Base-by-base conservation (phyloP, 176 grass and related monocot genomes). In the Chrysopogon serrulatus region DNA sequence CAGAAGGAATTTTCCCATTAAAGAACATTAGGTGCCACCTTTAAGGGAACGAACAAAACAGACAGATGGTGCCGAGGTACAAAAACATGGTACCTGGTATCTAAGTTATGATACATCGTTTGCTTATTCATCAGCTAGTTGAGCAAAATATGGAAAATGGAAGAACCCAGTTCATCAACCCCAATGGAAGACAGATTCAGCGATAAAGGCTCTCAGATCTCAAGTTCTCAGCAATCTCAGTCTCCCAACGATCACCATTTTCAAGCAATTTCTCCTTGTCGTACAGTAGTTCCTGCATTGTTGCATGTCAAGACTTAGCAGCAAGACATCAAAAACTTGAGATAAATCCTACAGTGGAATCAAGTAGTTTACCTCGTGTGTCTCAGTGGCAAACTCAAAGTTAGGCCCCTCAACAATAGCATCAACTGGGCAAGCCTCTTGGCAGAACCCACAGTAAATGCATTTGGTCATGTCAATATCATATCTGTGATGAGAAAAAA, bases 391-490 rank as follows among this genome's bases (percentile, higher is more conserved):
- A 71, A 99, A 99, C 91, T 99, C 96, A 71, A 99, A 99, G 80
- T 99, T 99, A 39, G 96, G 96, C 2, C 93, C 96, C 83, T 99
- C 96, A 11, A 99, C 96, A 54, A 99, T 99, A 66, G 96, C 96
- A 92, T 99, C 96, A 2, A 99, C 96, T 72, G 96, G 96, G 65
- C 96, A 99, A 21, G 96, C 96, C 79, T 99, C 96, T 77, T 99
- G 96, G 84, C 96, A 99, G 86, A 96, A 99, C 44, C 96, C 96
- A 67, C 93, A 99, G 78, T 99, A 99, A 74, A 99, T 99, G 85
- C 96, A 99, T 84, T 99, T 99, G 35, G 96, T 99, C 96, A 99
- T 96, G 78, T 96, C 93, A 81, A 96, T 99, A 78, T 99, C 93
- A 65, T 98, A 98, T 87, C 96, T 98, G 85, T 28, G 61, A 59